Base-by-base conservation (phyloP, 441 rosid genomes). In the Biscutella auriculata region DNA sequence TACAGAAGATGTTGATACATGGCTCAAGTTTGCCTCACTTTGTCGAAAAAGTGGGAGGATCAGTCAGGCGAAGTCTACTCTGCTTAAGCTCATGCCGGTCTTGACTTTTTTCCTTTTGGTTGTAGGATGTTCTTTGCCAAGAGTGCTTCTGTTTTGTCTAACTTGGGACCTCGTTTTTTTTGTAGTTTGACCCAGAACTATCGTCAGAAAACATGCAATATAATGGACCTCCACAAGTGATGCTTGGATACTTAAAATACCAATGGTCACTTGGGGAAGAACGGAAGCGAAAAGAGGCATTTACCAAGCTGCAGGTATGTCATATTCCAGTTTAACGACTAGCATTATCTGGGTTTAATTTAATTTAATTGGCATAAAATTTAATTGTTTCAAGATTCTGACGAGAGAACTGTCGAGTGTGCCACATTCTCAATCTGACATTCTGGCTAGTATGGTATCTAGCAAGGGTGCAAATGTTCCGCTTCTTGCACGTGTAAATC, bases 211-310 rank as follows among this genome's bases (percentile, higher is more conserved):
- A 76, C 71, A 77, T 80, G 66, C 81, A 76, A 57, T 91, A 82
- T 70, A 86, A 83, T 57, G 97, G 97, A 44, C 97, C 95, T 57
- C 97, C 99, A 47, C 96, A 95, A 86, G 99, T 95, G 67, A 86
- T 91, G 86, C 82, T 86, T 54, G 95, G 87, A 59, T 95, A 95
- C 79, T 77, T 95, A 66, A 83, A 88, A 66, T 95, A 86, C 63
- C 99, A 91, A 55, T 95, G 99, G 99, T 91, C 98, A 42, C 95
- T 95, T 59, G 99, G 99, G 37, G 99, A 95, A 60, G 99, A 95
- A 70, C 81, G 66, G 56, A 91, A 91, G 82, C 84, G 96, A 58
- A 91, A 85, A 80, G 98, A 88, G 71, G 92, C 99, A 50, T 91
- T 88, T 83, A 41, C 82, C 70, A 72, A 83, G 76, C 79, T 91